Evolutionary conservation across 1,139 yeast genomes (phyloP), one percentile per base, ranked within the genome.

Genomic region (Yamadazyma sp.): DNA sequence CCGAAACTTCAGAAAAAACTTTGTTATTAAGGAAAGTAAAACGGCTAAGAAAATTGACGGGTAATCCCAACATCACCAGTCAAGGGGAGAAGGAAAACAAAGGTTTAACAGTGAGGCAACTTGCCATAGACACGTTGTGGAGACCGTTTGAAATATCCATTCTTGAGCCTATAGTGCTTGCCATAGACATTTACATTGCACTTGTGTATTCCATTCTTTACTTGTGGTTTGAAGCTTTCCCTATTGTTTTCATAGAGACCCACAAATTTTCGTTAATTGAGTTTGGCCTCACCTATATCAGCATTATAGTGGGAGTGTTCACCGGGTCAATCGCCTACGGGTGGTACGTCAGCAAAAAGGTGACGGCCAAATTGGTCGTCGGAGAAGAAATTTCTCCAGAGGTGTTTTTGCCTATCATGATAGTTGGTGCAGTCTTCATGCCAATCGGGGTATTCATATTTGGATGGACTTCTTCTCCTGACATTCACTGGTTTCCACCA

Each of bases 311-410:
- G 34, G 63, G 63, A 34, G 42, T 48, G 31, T 25, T 43, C 9
- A 11, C 55, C 24, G 66, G 61, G 12, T 57, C 59, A 14, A 27
- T 44, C 1, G 36, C 55, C 16, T 64, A 61, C 41, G 42, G 59
- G 23, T 53, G 57, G 0, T 31, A 48, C 17, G 49, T 58, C 17
- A 41, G 47, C 25, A 40, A 42, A 24, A 38, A 22, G 2, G 62
- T 56, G 38, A 60, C 66, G 15, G 47, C 63, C 36, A 67, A 61
- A n/a, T 37, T 49, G 4, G 48, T 57, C 4, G 56, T 55, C 20
- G 66, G 64, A 24, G 74, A 77, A 17, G 54, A 55, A 20, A 64
- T 78, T 0, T 53, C 62, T 10, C 88, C 92, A 0, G 92, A 85
- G 50, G 74, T 72, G 42, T 72, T 87, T 42, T 61, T 84, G 31